Conservation (phyloP, 2,329 filamentous ascomycete species). For the Macrophomina phaseolina region DNA sequence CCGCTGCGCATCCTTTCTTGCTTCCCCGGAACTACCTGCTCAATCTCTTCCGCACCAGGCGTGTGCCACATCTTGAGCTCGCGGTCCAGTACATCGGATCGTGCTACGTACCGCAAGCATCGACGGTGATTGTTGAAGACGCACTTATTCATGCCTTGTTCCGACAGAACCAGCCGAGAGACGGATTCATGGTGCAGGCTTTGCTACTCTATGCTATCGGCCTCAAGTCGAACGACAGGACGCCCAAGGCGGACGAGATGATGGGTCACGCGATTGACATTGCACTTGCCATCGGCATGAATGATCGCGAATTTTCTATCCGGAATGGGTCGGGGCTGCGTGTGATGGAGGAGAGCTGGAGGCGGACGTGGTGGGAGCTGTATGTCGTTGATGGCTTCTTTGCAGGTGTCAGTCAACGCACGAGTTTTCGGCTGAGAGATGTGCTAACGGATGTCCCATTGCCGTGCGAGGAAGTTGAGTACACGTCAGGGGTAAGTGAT, state of each 20-base stretch:
- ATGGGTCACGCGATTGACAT: constrained; percentile 72
- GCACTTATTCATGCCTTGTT: constrained; percentile 41
- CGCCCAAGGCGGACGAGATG: constrained; percentile 70
- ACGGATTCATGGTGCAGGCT: constrained; percentile 72
- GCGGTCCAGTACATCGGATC: constrained; percentile 64
- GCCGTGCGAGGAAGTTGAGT: constrained; percentile 84
- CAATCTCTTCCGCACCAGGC: constrained; percentile 48
- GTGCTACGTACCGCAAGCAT: constrained; percentile 56
- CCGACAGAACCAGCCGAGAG: constrained; percentile 39
- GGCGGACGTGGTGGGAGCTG: constrained; percentile 89
- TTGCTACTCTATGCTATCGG: constrained; percentile 78
- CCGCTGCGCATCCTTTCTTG: constrained; percentile 62
- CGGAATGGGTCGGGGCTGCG: constrained; percentile 68
- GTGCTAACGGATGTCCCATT: constrained; percentile 71
- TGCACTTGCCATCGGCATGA: constrained; percentile 77
- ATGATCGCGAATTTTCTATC: constrained; percentile 70
- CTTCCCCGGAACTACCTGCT: constrained; percentile 53
- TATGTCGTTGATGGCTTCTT: constrained; percentile 86
- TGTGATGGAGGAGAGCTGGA: constrained; percentile 80
- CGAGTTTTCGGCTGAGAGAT: constrained; percentile 72
- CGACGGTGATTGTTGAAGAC: constrained; percentile 53
- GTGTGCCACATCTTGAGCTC: constrained; percentile 53
- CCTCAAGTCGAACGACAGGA: constrained; percentile 76
- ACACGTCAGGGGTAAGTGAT: constrained; percentile 48
- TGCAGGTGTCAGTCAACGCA: constrained; percentile 76